phyloP scores from a whole-genome alignment of 768 basidiomycete species.

The Boletus bicolor region DNA sequence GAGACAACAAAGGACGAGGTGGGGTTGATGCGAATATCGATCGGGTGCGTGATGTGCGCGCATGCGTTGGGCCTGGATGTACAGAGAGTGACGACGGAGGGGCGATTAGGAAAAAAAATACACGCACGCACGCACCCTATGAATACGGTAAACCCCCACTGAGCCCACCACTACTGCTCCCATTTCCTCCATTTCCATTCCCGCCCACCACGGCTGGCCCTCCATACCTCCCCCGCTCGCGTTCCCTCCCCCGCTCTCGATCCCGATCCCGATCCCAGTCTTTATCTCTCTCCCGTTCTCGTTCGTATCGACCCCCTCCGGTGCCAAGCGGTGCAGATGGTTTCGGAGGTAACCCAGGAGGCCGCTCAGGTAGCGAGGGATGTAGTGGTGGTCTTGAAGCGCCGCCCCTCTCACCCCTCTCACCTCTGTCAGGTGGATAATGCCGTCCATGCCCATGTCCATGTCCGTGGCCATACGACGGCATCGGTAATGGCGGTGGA shows the following conservation, averaged over 20 bases:
- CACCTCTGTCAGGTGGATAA: constrained; percentile 13
- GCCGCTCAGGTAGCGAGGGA: constrained; percentile 21
- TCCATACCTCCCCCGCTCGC: constrained; percentile 20
- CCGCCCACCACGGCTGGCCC: constrained; percentile 6
- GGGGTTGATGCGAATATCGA: constrained; percentile 7
- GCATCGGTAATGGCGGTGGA: constrained; percentile 18
- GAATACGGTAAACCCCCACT: constrained; percentile 31
- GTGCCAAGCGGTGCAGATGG: constrained; percentile 14
- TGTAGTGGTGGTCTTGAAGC: constrained; percentile 9
- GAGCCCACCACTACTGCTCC: constrained; percentile 8
- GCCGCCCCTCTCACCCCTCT: constrained; percentile 13
- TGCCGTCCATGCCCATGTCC: constrained; percentile 9
- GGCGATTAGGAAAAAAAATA: not conserved
- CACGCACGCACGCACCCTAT: constrained; percentile 7
- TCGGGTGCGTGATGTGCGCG: not conserved
- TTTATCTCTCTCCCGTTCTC: constrained; percentile 12
- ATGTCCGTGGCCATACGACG: constrained; percentile 5
- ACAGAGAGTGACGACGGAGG: not conserved
- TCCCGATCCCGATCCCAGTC: constrained; percentile 10
- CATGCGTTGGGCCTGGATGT: not conserved
- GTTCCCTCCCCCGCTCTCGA: constrained; percentile 14
- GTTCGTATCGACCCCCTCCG: constrained; percentile 18
- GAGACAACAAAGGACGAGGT: constrained; percentile 6
- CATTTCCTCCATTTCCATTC: constrained; percentile 3
- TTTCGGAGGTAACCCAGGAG: constrained; percentile 19